Evolutionary conservation across 768 basidiomycete genomes (phyloP).

Genomic region (Tephrocybe sp.): DNA sequence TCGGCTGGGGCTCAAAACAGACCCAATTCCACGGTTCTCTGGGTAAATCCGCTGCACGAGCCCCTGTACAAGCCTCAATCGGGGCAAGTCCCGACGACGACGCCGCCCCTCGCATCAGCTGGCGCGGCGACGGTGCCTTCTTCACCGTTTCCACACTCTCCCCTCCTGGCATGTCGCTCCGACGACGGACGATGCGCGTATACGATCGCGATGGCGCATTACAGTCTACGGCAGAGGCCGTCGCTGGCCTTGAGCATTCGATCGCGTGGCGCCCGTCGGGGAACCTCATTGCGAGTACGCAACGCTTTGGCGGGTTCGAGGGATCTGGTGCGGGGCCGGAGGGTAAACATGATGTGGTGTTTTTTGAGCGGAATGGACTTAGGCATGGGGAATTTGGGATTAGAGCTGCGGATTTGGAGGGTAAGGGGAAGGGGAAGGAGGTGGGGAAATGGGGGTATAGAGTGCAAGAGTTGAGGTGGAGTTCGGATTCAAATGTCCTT

Average conservation of each 20-base stretch:
- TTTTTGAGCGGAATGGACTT: slow-evolving; percentile 94
- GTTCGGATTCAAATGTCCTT: slow-evolving; percentile 81
- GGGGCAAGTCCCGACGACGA: slow-evolving; percentile 73
- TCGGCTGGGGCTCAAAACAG: slow-evolving; percentile 96
- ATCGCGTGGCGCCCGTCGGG: slow-evolving; percentile 89
- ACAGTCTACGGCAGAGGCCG: slow-evolving; percentile 81
- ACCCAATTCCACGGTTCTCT: slow-evolving; percentile 97
- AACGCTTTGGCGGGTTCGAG: slow-evolving; percentile 71
- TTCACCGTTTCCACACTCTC: slow-evolving; percentile 84
- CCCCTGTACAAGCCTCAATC: slow-evolving; percentile 35
- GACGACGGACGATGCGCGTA: slow-evolving; percentile 63
- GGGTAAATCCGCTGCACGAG: slow-evolving; percentile 79
- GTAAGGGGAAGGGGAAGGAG: slow-evolving; percentile 32
- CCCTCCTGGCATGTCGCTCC: slow-evolving; percentile 23
- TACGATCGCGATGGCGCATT: slow-evolving; percentile 73
- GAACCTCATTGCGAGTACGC: slow-evolving; percentile 76
- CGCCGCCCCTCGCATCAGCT: slow-evolving; percentile 68
- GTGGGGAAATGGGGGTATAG: slow-evolving; percentile 60
- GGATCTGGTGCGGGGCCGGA: slow-evolving; percentile 65
- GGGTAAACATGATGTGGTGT: slow-evolving; percentile 80
- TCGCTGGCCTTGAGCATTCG: slow-evolving; percentile 78
- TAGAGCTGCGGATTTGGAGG: slow-evolving; percentile 28
- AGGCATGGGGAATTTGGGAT: slow-evolving; percentile 87
- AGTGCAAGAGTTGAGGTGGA: slow-evolving; percentile 82
- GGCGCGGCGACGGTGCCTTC: slow-evolving; percentile 91